Evolutionary conservation across 257 asterid species (phyloP).

Genomic region (Scutellaria barbata): DNA sequence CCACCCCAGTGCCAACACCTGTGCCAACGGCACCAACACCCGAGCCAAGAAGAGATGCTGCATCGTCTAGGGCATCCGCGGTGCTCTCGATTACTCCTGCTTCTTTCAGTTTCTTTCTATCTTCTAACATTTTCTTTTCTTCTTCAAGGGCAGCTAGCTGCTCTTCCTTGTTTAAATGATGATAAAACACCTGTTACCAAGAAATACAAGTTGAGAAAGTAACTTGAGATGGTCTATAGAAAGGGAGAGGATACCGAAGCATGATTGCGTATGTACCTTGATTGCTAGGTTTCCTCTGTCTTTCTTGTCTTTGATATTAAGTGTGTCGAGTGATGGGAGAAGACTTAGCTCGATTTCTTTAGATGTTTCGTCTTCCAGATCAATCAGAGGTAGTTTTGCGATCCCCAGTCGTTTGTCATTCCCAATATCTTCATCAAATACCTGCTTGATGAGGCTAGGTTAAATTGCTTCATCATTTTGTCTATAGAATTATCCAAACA

Average conservation of each 20-base stretch:
- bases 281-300: conserved; percentile 72
- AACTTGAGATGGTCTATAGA: background rate
- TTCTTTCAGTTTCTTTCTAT: conserved; percentile 76
- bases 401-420: conserved; percentile 73
- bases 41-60: conserved; percentile 58
- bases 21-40: conserved; percentile 48
- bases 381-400: conserved; percentile 62
- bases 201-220: conserved; percentile 31
- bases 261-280: conserved; percentile 44
- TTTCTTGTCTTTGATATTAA: conserved; percentile 79
- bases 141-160: conserved; percentile 79
- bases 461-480: background rate
- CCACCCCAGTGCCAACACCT: conserved; percentile 61
- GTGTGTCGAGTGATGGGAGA: conserved; percentile 80
- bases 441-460: conserved; percentile 47
- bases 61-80: conserved; percentile 81
- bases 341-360: conserved; percentile 62
- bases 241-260: background rate
- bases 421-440: conserved; percentile 81
- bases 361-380: conserved; percentile 48
- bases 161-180: conserved; percentile 78
- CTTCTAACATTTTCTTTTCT: conserved; percentile 77
- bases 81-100: conserved; percentile 88
- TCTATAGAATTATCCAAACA: background rate
- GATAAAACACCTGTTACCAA: conserved; percentile 62